Evolutionary conservation across 2,329 filamentous ascomycete species (phyloP).

Genomic region (Claviceps pazoutovae): DNA sequence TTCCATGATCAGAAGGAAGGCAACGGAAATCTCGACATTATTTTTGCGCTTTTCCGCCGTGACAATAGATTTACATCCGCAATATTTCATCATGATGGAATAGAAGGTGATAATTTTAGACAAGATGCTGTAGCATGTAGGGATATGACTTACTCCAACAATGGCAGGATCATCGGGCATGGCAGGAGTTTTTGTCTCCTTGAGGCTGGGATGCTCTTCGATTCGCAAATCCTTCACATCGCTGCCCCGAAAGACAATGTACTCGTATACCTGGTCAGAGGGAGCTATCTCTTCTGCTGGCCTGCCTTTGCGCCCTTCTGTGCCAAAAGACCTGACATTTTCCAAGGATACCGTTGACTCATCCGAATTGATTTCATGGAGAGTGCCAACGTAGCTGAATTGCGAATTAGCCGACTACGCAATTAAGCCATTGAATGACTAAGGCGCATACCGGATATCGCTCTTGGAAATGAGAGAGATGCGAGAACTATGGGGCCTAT

Average conservation of each 20-base stretch:
- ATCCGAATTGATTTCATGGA: conserved; percentile 97
- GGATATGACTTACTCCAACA: conserved; percentile 65
- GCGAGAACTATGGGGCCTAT: conserved; percentile 49
- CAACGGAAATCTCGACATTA: conserved; percentile 98
- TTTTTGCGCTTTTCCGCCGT: conserved; percentile 86
- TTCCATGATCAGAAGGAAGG: conserved; percentile 86
- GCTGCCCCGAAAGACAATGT: conserved; percentile 95
- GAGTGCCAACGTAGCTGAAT: conserved; percentile 77
- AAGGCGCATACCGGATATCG: conserved; percentile 68
- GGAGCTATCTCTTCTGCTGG: conserved; percentile 71
- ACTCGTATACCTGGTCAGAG: conserved; percentile 86
- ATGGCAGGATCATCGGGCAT: conserved; percentile 94
- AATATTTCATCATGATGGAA: conserved; percentile 75
- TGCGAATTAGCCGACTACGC: conserved; percentile 19
- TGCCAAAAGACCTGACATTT: conserved; percentile 88
- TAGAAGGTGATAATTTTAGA: conserved; percentile 3
- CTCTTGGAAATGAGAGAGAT: conserved; percentile 97
- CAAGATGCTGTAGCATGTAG: background rate
- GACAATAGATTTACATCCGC: conserved; percentile 83
- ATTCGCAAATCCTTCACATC: conserved; percentile 97
- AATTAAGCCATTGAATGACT: conserved; percentile 4
- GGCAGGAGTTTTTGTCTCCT: conserved; percentile 60
- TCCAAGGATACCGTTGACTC: conserved; percentile 93
- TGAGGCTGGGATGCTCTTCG: conserved; percentile 63
- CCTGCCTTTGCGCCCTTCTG: conserved; percentile 72